phyloP scores from a whole-genome alignment of 331 rosid genomes.

The Arachis monticola region DNA sequence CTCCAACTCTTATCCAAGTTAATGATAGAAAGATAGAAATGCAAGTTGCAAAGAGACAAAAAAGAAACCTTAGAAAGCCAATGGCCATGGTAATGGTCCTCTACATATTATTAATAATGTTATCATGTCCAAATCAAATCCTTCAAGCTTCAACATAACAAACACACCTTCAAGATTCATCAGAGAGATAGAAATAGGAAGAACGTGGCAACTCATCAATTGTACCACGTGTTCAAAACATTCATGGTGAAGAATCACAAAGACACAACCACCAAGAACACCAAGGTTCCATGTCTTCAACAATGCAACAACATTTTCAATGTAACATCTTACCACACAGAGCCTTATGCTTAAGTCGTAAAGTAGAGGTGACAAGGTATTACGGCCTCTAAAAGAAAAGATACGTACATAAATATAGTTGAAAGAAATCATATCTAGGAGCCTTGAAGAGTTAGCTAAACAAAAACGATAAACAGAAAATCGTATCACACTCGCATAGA shows the following conservation, averaged over 20 bases:
- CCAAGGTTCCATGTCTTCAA: conserved; percentile 40
- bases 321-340: conserved; percentile 32
- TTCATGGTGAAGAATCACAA: conserved; percentile 24
- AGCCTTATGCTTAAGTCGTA: too few species aligned
- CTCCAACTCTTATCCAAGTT: too few species aligned
- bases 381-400: too few species aligned
- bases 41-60: conserved; percentile 34
- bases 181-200: conserved; percentile 2
- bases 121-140: conserved; percentile 16
- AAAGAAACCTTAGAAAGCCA: conserved; percentile 34
- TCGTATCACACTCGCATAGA: too few species aligned
- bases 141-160: background rate
- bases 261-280: conserved; percentile 31
- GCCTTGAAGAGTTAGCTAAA: too few species aligned
- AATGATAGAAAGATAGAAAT: conserved; percentile 22
- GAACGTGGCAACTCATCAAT: conserved; percentile 52
- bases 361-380: too few species aligned
- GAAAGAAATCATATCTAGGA: too few species aligned
- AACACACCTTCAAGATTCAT: background rate
- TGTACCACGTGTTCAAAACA: conserved; percentile 40
- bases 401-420: too few species aligned
- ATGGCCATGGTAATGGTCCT: background rate
- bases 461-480: too few species aligned
- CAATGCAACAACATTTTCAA: too few species aligned
- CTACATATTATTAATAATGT: background rate